A percentile compares a stretch with the other conserved stretches of the same genome.
Evolutionary conservation across 2,329 filamentous ascomycete genomes (phyloP).

Genomic region (Tolypocladium tundrense): DNA sequence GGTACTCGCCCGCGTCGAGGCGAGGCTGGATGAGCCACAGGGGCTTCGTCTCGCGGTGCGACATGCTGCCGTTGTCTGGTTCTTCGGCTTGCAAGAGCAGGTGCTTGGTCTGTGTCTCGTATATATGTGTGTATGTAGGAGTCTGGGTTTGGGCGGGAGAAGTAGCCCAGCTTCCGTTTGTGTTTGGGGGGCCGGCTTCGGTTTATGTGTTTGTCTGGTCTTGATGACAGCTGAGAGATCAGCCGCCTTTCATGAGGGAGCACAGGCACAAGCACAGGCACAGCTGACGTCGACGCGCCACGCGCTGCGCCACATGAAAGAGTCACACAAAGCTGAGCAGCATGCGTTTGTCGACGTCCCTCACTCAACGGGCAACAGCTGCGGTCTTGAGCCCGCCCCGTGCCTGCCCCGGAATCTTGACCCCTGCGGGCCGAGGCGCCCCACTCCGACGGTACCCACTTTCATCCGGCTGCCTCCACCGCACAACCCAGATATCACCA

Average conservation of each 20-base stretch:
- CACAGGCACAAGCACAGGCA: not conserved
- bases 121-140: not conserved
- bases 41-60: constrained; percentile 11
- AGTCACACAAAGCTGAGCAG: not conserved
- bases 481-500: not conserved
- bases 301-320: not conserved
- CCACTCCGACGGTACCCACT: not conserved
- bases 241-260: not conserved
- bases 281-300: not conserved
- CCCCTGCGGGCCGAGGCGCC: too few relatives aligned
- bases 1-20: constrained; percentile 15
- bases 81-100: not conserved
- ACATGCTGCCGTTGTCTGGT: not conserved
- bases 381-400: too few relatives aligned
- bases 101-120: not conserved
- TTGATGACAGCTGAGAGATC: not conserved
- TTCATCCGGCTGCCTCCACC: not conserved
- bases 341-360: too few relatives aligned
- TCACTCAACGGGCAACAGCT: too few relatives aligned
- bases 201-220: not conserved
- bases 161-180: not conserved
- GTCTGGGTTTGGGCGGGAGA: not conserved
- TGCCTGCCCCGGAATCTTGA: too few relatives aligned
- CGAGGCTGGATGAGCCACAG: constrained; percentile 18
- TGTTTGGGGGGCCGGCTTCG: not conserved